Evolutionary conservation across 139 green algal species (phyloP).

Genomic region (Chlorella sorokiniana): DNA sequence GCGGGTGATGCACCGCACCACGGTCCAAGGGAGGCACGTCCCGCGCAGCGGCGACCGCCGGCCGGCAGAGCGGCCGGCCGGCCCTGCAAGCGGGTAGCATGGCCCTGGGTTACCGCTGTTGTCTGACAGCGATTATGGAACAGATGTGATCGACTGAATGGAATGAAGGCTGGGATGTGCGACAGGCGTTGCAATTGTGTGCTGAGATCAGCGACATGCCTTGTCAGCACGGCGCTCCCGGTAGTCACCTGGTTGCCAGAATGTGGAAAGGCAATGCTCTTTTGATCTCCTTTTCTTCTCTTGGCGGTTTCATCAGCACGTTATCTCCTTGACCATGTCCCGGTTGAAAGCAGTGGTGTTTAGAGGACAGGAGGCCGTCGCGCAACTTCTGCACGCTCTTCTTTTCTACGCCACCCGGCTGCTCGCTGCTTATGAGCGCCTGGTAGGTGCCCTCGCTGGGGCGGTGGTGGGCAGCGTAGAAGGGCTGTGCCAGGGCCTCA

Average conservation of each 20-base stretch:
- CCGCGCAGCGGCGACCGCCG: background rate
- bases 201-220: no score
- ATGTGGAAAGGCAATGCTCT: no score
- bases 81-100: background rate
- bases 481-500: background rate
- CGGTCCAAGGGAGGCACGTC: constrained; percentile 37
- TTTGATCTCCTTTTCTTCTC: no score
- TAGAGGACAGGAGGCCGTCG: no score
- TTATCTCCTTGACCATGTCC: background rate
- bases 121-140: no score
- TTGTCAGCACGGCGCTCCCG: no score
- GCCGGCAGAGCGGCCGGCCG: background rate
- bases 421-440: background rate
- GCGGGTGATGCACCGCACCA: constrained; percentile 58
- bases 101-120: no score
- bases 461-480: background rate
- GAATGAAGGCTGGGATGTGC: no score
- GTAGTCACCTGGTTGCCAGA: no score
- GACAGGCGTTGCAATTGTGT: no score
- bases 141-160: no score
- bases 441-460: background rate
- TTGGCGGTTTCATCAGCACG: no score
- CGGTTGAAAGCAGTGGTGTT: background rate
- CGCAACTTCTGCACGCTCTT: background rate
- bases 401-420: background rate